Evolutionary conservation across 2,329 filamentous ascomycete species (phyloP).

Genomic region (Scedosporium apiospermum): DNA sequence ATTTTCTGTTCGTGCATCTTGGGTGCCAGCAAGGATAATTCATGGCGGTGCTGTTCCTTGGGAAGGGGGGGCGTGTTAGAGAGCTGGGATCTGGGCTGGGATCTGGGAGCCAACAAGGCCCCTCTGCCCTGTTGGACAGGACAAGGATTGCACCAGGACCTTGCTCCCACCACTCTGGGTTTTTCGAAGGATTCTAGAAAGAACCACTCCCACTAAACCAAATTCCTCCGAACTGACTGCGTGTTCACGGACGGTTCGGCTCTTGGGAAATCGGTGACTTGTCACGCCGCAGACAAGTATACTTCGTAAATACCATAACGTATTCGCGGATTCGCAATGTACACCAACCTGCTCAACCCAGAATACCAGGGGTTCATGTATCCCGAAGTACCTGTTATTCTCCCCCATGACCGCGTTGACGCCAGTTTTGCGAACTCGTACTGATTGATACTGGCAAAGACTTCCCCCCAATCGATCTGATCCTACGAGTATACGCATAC

Average conservation of each 20-base stretch:
- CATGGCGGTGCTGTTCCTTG: neutral
- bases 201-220: neutral
- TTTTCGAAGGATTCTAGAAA: slow-evolving; percentile 4
- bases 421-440: too few relatives aligned
- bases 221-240: neutral
- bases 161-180: neutral
- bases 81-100: neutral
- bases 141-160: neutral
- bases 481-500: too few relatives aligned
- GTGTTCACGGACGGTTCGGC: neutral
- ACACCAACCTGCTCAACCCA: too few relatives aligned
- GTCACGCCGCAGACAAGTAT: neutral
- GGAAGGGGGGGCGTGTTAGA: neutral
- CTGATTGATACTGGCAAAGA: too few relatives aligned
- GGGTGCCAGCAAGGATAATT: neutral
- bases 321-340: too few relatives aligned
- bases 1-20: neutral
- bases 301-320: neutral
- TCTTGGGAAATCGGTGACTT: neutral
- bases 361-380: too few relatives aligned
- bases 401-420: too few relatives aligned
- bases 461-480: too few relatives aligned
- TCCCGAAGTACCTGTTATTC: too few relatives aligned
- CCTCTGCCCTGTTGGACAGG: neutral
- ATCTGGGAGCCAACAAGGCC: neutral